Percentiles rank a stretch among this genome's conserved stretches.
phyloP scores from a whole-genome alignment of 331 rosid genomes.

The Spiraea crenata region DNA sequence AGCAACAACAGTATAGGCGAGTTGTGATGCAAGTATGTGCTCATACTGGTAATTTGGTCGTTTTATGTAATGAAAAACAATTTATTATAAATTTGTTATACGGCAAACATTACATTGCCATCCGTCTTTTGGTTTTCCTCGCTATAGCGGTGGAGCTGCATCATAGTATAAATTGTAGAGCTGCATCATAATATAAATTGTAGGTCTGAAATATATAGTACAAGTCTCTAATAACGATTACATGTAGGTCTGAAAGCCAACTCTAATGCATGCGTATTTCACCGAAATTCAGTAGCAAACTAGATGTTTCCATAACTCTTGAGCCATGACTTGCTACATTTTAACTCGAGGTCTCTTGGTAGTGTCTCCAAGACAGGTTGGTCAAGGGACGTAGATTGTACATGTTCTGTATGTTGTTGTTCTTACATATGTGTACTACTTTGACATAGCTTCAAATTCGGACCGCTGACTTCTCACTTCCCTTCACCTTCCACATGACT shows the following conservation, averaged over 20 bases:
- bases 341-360: no score
- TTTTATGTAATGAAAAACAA: neutral
- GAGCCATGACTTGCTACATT: no score
- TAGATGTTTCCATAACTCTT: neutral
- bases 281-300: neutral
- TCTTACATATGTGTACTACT: neutral
- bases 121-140: no score
- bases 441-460: neutral
- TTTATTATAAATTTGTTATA: neutral
- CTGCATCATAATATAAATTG: neutral
- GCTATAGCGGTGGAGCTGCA: neutral
- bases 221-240: neutral
- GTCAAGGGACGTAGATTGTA: no score
- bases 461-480: constrained; percentile 34
- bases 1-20: neutral
- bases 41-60: neutral
- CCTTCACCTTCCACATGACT: constrained; percentile 51
- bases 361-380: no score
- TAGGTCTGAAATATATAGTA: neutral
- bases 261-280: neutral
- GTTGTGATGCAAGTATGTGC: neutral
- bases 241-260: neutral
- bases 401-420: no score
- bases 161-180: neutral
- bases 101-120: no score